Evolutionary conservation across 2,329 filamentous ascomycete species (phyloP).

Genomic region (Ceratocystis ficicola): DNA sequence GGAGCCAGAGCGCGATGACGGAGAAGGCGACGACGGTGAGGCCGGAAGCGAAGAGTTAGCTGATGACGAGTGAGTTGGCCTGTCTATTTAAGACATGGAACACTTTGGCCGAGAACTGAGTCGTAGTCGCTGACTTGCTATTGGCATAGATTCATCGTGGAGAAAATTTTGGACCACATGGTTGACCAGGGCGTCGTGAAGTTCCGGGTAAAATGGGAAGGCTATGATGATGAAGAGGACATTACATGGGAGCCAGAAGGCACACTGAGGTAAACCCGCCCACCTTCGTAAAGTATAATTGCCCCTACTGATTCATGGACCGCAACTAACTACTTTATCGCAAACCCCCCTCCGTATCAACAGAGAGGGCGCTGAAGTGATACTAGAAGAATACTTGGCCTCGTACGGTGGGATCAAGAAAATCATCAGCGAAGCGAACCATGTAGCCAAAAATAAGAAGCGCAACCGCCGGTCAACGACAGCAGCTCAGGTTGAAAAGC

Average conservation of each 20-base stretch:
- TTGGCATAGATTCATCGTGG: constrained; percentile 53
- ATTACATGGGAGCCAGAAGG: constrained; percentile 69
- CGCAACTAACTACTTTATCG: no score
- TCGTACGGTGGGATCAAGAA: constrained; percentile 50
- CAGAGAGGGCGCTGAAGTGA: constrained; percentile 46
- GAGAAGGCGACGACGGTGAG: constrained; percentile 26
- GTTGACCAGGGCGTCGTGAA: constrained; percentile 43
- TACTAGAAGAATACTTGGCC: constrained; percentile 52
- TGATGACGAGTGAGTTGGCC: constrained; percentile 34
- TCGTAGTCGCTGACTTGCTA: not conserved
- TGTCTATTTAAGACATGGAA: not conserved
- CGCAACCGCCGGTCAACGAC: constrained; percentile 38
- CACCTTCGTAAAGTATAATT: no score
- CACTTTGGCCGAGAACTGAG: not conserved
- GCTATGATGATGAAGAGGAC: constrained; percentile 57
- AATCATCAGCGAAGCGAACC: constrained; percentile 41
- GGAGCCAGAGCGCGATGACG: constrained; percentile 25
- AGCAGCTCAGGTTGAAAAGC: constrained; percentile 27
- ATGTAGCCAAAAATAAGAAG: constrained; percentile 44
- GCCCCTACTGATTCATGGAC: no score
- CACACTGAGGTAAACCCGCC: constrained; percentile 44
- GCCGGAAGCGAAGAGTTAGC: constrained; percentile 31
- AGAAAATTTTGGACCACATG: constrained; percentile 57
- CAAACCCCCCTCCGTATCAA: not conserved
- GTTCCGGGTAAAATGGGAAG: constrained; percentile 72